Evolutionary conservation across 2,329 filamentous ascomycete genomes (phyloP).

Genomic region (Penicillium sp.): DNA sequence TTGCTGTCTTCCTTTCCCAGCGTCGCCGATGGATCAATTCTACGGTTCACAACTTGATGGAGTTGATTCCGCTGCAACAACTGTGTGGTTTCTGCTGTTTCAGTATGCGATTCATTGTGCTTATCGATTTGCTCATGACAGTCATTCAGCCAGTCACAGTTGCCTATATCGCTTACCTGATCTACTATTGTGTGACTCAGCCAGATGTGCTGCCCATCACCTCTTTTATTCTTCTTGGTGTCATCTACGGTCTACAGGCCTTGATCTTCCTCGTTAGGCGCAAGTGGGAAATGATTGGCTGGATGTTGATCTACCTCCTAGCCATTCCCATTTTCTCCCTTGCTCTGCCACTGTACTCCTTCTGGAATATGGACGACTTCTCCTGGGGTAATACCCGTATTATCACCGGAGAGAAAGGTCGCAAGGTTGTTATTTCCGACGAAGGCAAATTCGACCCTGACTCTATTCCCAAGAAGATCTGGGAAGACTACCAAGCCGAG

Average conservation of each 20-base stretch:
- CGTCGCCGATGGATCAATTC: conserved; percentile 99
- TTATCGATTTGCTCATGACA: conserved; percentile 88
- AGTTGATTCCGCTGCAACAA: conserved; percentile 88
- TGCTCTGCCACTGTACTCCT: conserved; percentile 85
- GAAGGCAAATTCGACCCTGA: conserved; percentile 96
- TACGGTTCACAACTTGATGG: conserved; percentile 94
- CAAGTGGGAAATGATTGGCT: conserved; percentile 99
- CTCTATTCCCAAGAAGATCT: conserved; percentile 94
- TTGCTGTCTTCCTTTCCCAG: conserved; percentile 93
- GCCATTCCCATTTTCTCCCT: conserved; percentile 92
- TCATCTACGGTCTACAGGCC: conserved; percentile 95
- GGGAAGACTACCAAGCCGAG: conserved; percentile 98
- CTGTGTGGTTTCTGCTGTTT: conserved; percentile 99
- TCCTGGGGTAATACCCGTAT: conserved; percentile 98
- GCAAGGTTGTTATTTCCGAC: conserved; percentile 89
- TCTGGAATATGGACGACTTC: conserved; percentile 99
- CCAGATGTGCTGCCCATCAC: conserved; percentile 72
- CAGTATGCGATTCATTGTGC: conserved; percentile 97
- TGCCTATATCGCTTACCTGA: conserved; percentile 84
- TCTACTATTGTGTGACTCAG: conserved; percentile 67
- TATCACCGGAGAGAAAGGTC: conserved; percentile 88
- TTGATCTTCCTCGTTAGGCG: conserved; percentile 95
- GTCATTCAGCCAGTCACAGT: conserved; percentile 88
- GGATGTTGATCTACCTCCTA: conserved; percentile 95
- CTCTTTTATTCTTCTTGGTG: conserved; percentile 84